These are phyloP conservation scores for Apiospora saccharicola DNA, from an alignment of 2,329 filamentous ascomycete genomes.

Conservation along the genomic window DNA sequence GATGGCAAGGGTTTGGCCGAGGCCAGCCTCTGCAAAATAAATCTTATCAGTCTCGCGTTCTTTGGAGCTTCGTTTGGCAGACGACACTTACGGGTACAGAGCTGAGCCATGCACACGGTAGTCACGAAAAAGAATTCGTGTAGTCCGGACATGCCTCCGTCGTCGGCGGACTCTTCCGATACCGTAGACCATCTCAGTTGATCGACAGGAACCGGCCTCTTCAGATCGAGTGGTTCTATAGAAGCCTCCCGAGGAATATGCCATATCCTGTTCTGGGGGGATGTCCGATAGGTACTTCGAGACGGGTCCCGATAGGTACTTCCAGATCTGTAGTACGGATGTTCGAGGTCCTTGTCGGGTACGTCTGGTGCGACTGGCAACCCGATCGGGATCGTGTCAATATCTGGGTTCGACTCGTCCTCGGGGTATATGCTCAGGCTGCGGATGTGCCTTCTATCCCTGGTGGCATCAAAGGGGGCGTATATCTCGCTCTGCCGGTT, in stretches of 20 bases:
- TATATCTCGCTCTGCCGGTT: slow-evolving; percentile 32
- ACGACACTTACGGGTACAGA: slow-evolving; percentile 46
- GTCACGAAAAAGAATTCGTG: slow-evolving; percentile 49
- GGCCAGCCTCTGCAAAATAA: slow-evolving; percentile 44
- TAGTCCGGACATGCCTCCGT: slow-evolving; percentile 28
- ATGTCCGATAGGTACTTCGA: not conserved
- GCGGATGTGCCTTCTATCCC: not conserved
- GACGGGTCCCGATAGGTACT: not conserved
- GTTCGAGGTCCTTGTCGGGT: not conserved
- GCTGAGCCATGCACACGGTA: slow-evolving; percentile 54
- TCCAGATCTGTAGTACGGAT: not conserved
- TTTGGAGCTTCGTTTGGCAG: not conserved
- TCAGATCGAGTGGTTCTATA: not conserved
- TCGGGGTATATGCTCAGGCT: slow-evolving; percentile 22
- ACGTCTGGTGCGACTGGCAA: not conserved
- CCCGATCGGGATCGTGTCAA: slow-evolving; percentile 22
- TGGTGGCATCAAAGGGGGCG: slow-evolving; percentile 14
- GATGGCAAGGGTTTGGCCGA: slow-evolving; percentile 56
- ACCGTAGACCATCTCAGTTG: slow-evolving; percentile 9
- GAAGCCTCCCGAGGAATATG: not conserved
- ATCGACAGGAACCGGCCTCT: not conserved
- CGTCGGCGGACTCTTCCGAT: not conserved
- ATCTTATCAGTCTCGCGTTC: not conserved
- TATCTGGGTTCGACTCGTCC: slow-evolving; percentile 7
- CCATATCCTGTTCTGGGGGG: not conserved